Conservation (phyloP, 306 rosid genomes). For the Betula pendula region DNA sequence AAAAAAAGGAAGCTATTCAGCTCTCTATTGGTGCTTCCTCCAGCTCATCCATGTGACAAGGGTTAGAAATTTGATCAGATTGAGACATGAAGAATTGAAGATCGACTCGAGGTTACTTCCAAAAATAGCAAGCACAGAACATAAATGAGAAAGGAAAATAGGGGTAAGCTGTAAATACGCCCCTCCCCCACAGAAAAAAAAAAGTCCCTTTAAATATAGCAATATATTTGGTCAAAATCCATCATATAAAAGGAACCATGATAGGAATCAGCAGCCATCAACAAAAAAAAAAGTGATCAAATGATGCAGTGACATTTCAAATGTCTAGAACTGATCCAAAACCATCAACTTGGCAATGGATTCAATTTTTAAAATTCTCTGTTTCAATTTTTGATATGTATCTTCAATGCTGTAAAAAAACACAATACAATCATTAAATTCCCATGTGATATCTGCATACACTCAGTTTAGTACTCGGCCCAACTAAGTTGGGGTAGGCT, state of each 20-base stretch:
- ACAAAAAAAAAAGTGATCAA: not conserved
- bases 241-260: too few relatives aligned
- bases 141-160: too few relatives aligned
- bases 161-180: too few relatives aligned
- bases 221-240: too few relatives aligned
- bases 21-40: not conserved
- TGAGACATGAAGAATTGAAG: not conserved
- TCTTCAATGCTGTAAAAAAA: not conserved
- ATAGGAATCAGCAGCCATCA: too few relatives aligned
- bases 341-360: not conserved
- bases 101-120: not conserved
- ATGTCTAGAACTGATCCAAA: not conserved
- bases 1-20: too few relatives aligned
- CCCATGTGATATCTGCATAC: not conserved
- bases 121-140: too few relatives aligned
- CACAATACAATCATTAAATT: not conserved
- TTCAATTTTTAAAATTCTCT: not conserved
- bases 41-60: not conserved
- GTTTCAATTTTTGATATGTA: not conserved
- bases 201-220: too few relatives aligned
- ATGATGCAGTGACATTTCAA: not conserved
- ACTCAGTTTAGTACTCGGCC: not conserved
- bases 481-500: not conserved
- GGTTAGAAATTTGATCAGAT: not conserved
- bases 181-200: too few relatives aligned